These are phyloP conservation scores for Kluyveromyces lactis DNA, from an alignment of 805 yeast species.

Conservation along the genomic window DNA sequence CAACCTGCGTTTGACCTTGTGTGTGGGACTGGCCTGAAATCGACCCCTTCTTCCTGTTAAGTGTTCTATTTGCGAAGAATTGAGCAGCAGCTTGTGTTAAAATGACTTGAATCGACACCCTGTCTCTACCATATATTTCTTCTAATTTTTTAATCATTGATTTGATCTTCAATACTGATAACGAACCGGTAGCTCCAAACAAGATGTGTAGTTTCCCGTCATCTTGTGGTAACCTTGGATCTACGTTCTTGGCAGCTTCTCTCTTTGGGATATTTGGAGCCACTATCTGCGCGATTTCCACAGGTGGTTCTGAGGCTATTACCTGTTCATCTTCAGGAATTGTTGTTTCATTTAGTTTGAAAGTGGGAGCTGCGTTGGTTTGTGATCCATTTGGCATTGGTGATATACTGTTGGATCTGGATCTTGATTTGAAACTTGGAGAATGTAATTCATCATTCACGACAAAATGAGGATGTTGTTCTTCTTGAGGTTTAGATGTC, in stretches of 20 bases:
- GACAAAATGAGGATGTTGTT: conserved; percentile 74
- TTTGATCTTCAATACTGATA: conserved; percentile 75
- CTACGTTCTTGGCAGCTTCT: conserved; percentile 41
- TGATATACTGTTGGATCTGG: conserved; percentile 16
- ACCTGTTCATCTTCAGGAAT: background rate
- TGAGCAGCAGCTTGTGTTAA: conserved; percentile 82
- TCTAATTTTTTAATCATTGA: conserved; percentile 71
- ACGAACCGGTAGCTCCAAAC: conserved; percentile 83
- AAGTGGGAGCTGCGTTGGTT: background rate
- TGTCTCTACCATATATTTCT: conserved; percentile 66
- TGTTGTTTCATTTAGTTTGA: conserved; percentile 1
- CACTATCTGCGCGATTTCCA: conserved; percentile 5
- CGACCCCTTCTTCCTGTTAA: background rate
- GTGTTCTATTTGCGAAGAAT: conserved; percentile 34
- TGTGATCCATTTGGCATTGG: conserved; percentile 12
- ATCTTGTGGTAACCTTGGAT: conserved; percentile 63
- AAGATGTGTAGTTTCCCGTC: conserved; percentile 84
- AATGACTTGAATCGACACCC: conserved; percentile 75
- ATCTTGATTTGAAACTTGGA: conserved; percentile 15
- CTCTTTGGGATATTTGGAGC: conserved; percentile 28
- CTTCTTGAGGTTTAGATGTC: conserved; percentile 5
- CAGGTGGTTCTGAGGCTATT: background rate
- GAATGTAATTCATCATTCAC: conserved; percentile 21
- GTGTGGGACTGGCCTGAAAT: background rate
- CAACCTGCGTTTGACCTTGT: background rate